Conservation (phyloP, 169 alveolate species). For the Theileria parva region DNA sequence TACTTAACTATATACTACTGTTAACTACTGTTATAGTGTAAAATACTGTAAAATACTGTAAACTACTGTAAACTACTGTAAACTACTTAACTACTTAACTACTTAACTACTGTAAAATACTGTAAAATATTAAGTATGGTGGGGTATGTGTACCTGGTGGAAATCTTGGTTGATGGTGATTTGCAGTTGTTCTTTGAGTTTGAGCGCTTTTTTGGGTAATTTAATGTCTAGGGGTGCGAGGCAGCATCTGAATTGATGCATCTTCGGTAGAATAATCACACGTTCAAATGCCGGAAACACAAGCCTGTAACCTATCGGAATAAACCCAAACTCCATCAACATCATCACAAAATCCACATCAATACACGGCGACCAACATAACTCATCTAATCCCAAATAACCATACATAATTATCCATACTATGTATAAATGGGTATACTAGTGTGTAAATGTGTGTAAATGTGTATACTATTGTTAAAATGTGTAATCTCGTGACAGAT, state of each 20-base stretch:
- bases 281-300: constrained; percentile 23
- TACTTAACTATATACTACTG: neutral
- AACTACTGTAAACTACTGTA: too few species aligned
- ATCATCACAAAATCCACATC: constrained; percentile 62
- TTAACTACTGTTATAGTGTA: too few species aligned
- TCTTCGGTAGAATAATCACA: constrained; percentile 61
- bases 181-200: constrained; percentile 33
- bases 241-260: constrained; percentile 65
- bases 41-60: too few species aligned
- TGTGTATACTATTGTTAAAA: too few species aligned
- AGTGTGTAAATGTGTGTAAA: too few species aligned
- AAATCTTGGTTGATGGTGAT: constrained; percentile 68
- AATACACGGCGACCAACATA: constrained; percentile 72
- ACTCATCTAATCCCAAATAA: constrained; percentile 63
- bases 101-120: too few species aligned
- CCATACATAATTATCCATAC: neutral
- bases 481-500: too few species aligned
- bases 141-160: constrained; percentile 28
- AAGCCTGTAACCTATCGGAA: constrained; percentile 59
- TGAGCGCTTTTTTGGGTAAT: constrained; percentile 58
- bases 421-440: too few species aligned
- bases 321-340: constrained; percentile 65
- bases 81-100: too few species aligned
- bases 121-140: too few species aligned
- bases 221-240: constrained; percentile 63